Percentiles rank a stretch among this genome's conserved stretches.
These are phyloP conservation scores for Lasiodiplodia citricola DNA, from an alignment of 2,329 filamentous ascomycete species.

Conservation along the genomic window DNA sequence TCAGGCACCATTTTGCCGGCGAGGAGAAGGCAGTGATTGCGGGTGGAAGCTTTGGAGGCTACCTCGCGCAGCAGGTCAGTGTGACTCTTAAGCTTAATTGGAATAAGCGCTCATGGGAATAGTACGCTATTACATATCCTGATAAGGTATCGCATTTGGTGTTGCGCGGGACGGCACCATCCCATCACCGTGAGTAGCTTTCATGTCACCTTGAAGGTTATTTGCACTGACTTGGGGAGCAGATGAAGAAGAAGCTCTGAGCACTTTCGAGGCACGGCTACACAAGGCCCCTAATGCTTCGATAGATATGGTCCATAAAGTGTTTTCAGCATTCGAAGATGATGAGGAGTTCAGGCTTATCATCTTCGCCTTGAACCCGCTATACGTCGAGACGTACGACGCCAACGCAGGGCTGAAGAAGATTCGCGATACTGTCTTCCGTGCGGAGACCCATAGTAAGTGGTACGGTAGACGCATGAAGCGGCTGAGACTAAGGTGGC, in stretches of 20 bases:
- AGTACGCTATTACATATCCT: conserved; percentile 48
- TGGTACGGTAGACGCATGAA: background rate
- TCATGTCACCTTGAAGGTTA: conserved; percentile 1
- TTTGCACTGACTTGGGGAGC: background rate
- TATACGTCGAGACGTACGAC: conserved; percentile 46
- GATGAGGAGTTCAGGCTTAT: conserved; percentile 48
- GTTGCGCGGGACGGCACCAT: conserved; percentile 45
- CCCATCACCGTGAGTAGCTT: conserved; percentile 42
- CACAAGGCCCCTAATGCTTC: conserved; percentile 45
- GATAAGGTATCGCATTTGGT: conserved; percentile 40
- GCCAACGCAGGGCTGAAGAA: conserved; percentile 40
- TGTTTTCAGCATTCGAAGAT: conserved; percentile 46
- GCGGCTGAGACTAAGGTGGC: background rate
- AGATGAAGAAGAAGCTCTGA: conserved; percentile 44
- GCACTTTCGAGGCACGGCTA: conserved; percentile 39
- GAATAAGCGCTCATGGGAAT: background rate
- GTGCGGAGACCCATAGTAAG: conserved; percentile 47
- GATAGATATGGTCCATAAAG: conserved; percentile 46
- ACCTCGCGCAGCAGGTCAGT: conserved; percentile 40
- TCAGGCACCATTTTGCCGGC: conserved; percentile 37
- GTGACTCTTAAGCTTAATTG: too few relatives aligned
- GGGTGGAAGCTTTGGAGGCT: conserved; percentile 50
- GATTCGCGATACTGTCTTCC: conserved; percentile 40
- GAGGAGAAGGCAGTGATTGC: conserved; percentile 39
- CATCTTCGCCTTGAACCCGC: conserved; percentile 45